Conservation (phyloP, 768 basidiomycete genomes). For the Gymnopilus dilepis region DNA sequence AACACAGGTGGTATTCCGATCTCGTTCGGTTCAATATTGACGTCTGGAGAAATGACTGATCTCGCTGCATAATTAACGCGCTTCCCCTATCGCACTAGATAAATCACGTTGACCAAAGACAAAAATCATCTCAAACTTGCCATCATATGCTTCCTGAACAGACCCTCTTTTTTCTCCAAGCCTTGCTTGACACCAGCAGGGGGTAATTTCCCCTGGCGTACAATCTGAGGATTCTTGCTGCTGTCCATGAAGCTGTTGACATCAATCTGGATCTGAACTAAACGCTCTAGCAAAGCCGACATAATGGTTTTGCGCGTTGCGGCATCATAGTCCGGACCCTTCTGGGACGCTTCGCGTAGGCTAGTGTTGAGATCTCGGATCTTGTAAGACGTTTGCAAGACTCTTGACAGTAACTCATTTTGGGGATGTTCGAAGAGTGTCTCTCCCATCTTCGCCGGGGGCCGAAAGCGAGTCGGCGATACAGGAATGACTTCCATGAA, state of each 20-base stretch:
- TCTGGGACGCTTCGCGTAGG: conserved; percentile 64
- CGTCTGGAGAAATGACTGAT: conserved; percentile 99
- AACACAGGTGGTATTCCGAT: conserved; percentile 98
- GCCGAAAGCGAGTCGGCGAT: conserved; percentile 94
- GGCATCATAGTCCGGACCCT: conserved; percentile 59
- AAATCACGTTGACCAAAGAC: background rate
- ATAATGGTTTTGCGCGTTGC: conserved; percentile 59
- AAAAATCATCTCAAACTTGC: conserved; percentile 45
- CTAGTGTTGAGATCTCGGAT: conserved; percentile 78
- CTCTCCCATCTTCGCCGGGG: conserved; percentile 90
- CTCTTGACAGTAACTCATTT: conserved; percentile 84
- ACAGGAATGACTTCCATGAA: conserved; percentile 94
- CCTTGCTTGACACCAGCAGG: conserved; percentile 95
- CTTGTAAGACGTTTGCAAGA: conserved; percentile 80
- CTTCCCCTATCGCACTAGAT: conserved; percentile 71
- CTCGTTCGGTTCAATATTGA: conserved; percentile 98
- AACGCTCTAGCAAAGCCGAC: conserved; percentile 71
- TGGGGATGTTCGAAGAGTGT: conserved; percentile 95
- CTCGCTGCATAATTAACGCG: conserved; percentile 99
- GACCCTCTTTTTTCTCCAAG: conserved; percentile 97
- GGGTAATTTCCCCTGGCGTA: conserved; percentile 87
- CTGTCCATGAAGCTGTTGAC: conserved; percentile 98
- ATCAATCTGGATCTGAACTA: conserved; percentile 91
- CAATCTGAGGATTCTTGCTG: conserved; percentile 88
- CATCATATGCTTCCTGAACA: conserved; percentile 99